Base-by-base conservation (phyloP, 768 basidiomycete species). In the Trametes coccinea region DNA sequence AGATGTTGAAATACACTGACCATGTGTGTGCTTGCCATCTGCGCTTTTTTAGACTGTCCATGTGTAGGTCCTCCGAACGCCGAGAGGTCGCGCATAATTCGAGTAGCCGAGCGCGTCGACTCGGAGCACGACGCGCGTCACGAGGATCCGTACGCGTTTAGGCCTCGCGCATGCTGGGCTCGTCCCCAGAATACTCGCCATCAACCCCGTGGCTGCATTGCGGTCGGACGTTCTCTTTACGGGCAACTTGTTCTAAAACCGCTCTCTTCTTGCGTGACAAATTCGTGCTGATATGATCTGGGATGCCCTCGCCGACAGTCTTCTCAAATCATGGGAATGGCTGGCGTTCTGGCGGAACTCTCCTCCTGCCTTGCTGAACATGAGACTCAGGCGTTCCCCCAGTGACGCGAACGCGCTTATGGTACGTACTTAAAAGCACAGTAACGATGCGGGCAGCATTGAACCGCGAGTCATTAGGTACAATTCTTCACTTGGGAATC, bases 401-500 rank as follows among this genome's bases (percentile, higher is more conserved):
- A 72, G 68, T 47, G 60, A 77, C 16, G 71, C 78, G 33, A 91
- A 90, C 71, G 80, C 87, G 22, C 72, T 88, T 27, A 90, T 92
- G 89, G 90, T 90, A 70, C 63, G 80, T 55, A 40, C 10, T 33
- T 5, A 2, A 13, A 13, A 13, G 30, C 45, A 2, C 4, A 9
- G 48, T 30, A 31, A 8, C 6, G 27, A 29, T 29, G 5, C 4
- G 27, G 11, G 11, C 46, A 16, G 44, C 9, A 47, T 43, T 59
- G 17, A 60, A 45, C 34, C 27, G 47, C 22, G 22, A 0, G 33
- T 62, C 34, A 31, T 56, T 14, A 84, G 92, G 73, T 93, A 31
- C 92, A 93, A 73, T 93, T 92, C 74, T 93, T 92, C 68, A 92
- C 90, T 13, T 93, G 92, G 92, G 85, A 93, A 53, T 75, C 83